Base-by-base conservation (phyloP, 202 grass and related monocot species). In the Carex arenaria region DNA sequence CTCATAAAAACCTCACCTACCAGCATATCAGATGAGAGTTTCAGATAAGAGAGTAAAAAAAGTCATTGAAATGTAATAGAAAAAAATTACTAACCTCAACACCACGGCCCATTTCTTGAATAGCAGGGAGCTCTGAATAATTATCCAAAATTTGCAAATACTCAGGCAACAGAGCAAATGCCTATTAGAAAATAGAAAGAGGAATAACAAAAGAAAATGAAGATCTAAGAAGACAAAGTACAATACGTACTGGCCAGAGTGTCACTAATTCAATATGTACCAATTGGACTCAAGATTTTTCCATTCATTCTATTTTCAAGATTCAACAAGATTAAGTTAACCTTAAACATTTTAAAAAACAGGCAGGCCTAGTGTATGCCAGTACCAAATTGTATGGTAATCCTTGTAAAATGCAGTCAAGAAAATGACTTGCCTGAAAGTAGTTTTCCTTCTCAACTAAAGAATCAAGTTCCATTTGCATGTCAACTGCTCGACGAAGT, bases 91-190 rank as follows among this genome's bases (percentile, higher is more conserved):
- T 88, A 31, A 92, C 96, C 96, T 99, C 96, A 49, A 96, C 87
- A 80, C 80, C 87, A 81, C 85, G 89, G 53, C 91, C 93, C 91
- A 99, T 92, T 86, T 99, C 96, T 90, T 99, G 91, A 45, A 95
- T 65, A 85, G 84, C 81, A 88, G 85, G 89, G 86, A 99, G 91
- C 52, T 89, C 80, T 88, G 93, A 89, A 87, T 95, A 99, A 90
- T 93, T 99, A 77, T 99, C 96, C 90, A 99, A 89, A 83, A 99
- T 70, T 96, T 99, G 96, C 87, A 96, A 89, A 90, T 91, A 99
- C 65, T 99, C 96, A 7, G 91, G 96, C 84, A 99, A 90, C 64
- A 99, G 91, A 64, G 90, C 91, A 89, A 99, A 99, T 61, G 96
- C 96, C 96, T 99, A 74, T 80, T 84, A 88, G 65, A 83, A 87